These are phyloP conservation scores for Lactarius evosmus DNA, from an alignment of 768 basidiomycete genomes.

Conservation along the genomic window DNA sequence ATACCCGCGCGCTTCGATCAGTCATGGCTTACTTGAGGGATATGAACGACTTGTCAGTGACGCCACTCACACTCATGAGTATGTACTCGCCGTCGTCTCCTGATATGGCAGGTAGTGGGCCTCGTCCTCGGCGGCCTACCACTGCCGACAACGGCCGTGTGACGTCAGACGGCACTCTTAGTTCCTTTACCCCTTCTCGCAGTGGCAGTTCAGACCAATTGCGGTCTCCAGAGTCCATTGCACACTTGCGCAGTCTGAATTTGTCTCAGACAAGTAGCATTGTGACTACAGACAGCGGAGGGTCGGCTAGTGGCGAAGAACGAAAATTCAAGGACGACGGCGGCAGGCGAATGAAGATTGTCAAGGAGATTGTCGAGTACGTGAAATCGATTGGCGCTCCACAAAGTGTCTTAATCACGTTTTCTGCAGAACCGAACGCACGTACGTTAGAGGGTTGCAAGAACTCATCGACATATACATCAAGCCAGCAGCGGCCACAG, in stretches of 20 bases:
- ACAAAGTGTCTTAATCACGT: constrained; percentile 26
- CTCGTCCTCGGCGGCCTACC: constrained; percentile 66
- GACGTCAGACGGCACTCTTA: constrained; percentile 44
- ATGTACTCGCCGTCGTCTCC: constrained; percentile 55
- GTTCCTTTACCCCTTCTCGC: constrained; percentile 37
- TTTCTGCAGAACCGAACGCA: constrained; percentile 75
- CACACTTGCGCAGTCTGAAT: constrained; percentile 55
- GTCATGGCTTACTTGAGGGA: constrained; percentile 96
- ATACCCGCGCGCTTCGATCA: constrained; percentile 78
- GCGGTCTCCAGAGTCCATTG: constrained; percentile 62
- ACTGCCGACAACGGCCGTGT: constrained; percentile 56
- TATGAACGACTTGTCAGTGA: constrained; percentile 84
- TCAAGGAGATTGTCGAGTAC: constrained; percentile 89
- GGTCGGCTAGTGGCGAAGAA: constrained; percentile 59
- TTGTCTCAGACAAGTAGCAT: constrained; percentile 69
- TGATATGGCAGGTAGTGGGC: constrained; percentile 35
- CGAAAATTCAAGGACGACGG: constrained; percentile 92
- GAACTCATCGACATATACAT: constrained; percentile 96
- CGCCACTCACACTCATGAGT: constrained; percentile 55
- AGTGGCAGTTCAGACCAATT: constrained; percentile 52
- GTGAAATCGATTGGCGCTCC: constrained; percentile 34
- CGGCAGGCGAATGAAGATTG: constrained; percentile 73
- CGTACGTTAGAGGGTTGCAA: constrained; percentile 90
- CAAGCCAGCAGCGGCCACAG: constrained; percentile 70
- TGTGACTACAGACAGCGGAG: constrained; percentile 68